Conservation (phyloP, 371 early-diverging fungal species). For the Batrachochytrium dendrobatidis region DNA sequence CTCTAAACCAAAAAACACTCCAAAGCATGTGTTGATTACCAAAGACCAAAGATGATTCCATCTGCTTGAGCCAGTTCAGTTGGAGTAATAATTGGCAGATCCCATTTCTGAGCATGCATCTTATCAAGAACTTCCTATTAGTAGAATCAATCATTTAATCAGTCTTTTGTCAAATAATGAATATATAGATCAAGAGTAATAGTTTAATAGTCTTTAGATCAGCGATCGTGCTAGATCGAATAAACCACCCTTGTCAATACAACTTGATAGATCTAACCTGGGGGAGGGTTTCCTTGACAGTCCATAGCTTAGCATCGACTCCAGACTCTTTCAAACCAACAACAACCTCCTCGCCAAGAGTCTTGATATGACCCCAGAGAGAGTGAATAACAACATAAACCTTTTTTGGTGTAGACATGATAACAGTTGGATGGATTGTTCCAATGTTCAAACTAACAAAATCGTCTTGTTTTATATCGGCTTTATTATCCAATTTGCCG, state of each 20-base stretch:
- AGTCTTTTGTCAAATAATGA: too few relatives aligned
- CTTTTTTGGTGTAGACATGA: too few relatives aligned
- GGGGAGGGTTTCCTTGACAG: slow-evolving; percentile 59
- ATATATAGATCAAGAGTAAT: too few relatives aligned
- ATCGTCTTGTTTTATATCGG: too few relatives aligned
- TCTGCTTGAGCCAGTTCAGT: slow-evolving; percentile 57
- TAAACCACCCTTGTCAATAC: background rate
- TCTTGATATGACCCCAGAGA: slow-evolving; percentile 66
- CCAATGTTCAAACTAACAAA: too few relatives aligned
- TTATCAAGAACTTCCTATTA: slow-evolving; percentile 51
- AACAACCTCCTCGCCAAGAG: slow-evolving; percentile 58
- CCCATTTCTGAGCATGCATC: slow-evolving; percentile 60
- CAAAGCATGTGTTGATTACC: slow-evolving; percentile 20
- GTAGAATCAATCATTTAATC: background rate
- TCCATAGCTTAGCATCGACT: slow-evolving; percentile 59
- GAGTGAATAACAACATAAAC: slow-evolving; percentile 63
- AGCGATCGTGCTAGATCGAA: background rate
- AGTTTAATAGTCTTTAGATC: too few relatives aligned
- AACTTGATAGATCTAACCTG: slow-evolving; percentile 4
- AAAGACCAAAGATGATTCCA: slow-evolving; percentile 73
- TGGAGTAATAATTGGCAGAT: slow-evolving; percentile 55
- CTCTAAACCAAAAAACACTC: background rate
- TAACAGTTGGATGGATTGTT: too few relatives aligned
- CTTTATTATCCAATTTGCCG: too few relatives aligned
- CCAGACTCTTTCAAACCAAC: slow-evolving; percentile 50